Evolutionary conservation across 345 rosid genomes (phyloP).

Genomic region (Ceriops zippeliana): DNA sequence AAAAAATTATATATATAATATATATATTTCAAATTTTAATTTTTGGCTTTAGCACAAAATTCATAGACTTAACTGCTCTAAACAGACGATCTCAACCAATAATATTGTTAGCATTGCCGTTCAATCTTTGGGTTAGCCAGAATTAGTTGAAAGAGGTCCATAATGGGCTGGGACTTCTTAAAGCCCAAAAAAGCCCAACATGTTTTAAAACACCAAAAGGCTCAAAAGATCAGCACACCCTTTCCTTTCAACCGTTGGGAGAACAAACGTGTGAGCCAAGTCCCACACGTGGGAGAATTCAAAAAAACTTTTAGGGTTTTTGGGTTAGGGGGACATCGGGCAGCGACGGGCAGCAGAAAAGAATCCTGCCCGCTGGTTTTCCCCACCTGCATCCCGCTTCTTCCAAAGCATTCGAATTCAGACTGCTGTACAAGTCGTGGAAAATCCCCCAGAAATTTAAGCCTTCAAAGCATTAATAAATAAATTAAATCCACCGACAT

Average conservation of each 20-base stretch:
- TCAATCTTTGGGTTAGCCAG: no score
- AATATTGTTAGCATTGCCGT: no score
- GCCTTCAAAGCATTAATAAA: no score
- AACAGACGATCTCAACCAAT: no score
- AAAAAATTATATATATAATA: no score
- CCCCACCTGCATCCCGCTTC: slow-evolving; percentile 54
- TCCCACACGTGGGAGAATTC: slow-evolving; percentile 31
- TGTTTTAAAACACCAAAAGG: background rate
- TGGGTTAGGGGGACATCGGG: background rate
- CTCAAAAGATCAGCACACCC: background rate
- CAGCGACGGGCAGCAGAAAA: background rate
- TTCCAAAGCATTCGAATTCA: slow-evolving; percentile 51
- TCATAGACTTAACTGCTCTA: no score
- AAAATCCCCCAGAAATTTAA: no score
- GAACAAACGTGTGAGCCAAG: background rate
- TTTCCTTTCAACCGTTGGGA: background rate
- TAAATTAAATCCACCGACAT: no score
- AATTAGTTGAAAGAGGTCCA: no score
- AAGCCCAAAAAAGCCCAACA: slow-evolving; percentile 2
- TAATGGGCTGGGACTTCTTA: no score
- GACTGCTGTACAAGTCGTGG: background rate
- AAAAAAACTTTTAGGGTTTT: slow-evolving; percentile 41
- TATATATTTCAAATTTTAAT: no score
- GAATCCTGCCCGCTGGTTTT: background rate
- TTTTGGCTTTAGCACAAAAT: no score